Evolutionary conservation across 345 rosid genomes (phyloP), one percentile per base, ranked within the genome.

Genomic region (Citropsis articulata): DNA sequence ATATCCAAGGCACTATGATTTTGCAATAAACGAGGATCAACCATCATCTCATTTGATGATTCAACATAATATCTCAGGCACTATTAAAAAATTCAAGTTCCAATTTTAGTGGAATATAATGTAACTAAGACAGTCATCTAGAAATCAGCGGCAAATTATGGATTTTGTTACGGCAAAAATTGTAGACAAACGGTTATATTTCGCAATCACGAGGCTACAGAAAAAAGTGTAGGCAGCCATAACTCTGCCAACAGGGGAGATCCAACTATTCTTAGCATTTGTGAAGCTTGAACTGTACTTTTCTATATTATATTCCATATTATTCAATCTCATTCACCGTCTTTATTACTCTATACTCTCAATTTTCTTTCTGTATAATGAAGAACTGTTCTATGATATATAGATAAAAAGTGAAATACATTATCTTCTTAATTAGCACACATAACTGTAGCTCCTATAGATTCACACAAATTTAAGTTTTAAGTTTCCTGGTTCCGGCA

Each of bases 401-500:
- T 33, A 22, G 21, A 19, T 71, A 27, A 71, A 50, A 30, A 9
- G 27, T 19, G 16, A 69, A 16, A 48, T 4, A 69, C 16, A 33
- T 69, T 24, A 25, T 69, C 60, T 68, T 45, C 72, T 48, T 31
- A 25, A 45, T 45, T 27, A 69, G 50, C 24, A 45, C 13, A 25
- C 45, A 42, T n/a, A 13, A 28, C n/a, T 16, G 57, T 48, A 12
- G n/a, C 73, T 27, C 36, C 50, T 4, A 27, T 36, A 31, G 24
- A 31, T 31, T 65, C 68, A 65, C 38, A 65, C 24, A 65, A 31
- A 12, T 45, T 12, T 53, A 18, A 53, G 0, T 53, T 53, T 45
- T 18, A n/a, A n/a, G 59, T 68, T 81, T 75, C 66, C n/a, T n/a
- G n/a, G n/a, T n/a, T 35, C 36, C 55, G 30, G 55, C 50, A 28